Conservation (phyloP, 352 stramenopile species). For the Aphanomyces cochlioides region DNA sequence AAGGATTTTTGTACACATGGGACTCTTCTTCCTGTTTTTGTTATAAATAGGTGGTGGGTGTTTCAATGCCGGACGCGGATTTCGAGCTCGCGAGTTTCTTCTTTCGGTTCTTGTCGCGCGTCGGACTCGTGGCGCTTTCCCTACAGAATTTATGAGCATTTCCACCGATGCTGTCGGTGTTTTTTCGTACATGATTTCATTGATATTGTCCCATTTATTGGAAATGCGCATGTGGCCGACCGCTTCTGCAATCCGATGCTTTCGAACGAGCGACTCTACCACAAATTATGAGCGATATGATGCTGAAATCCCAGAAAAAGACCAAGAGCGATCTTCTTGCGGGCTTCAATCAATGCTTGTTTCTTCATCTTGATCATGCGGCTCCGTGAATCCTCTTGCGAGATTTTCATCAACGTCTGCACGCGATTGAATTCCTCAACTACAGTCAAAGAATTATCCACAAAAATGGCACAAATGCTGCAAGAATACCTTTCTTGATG, state of each 20-base stretch:
- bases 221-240: conserved; percentile 59
- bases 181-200: conserved; percentile 63
- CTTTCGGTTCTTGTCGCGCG: conserved; percentile 19
- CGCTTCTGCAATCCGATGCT: conserved; percentile 59
- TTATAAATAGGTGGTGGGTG: conserved; percentile 30
- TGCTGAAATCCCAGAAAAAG: too few species aligned
- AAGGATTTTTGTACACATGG: neutral
- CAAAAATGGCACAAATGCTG: too few species aligned
- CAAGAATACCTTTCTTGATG: conserved; percentile 45
- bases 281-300: neutral
- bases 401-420: conserved; percentile 53
- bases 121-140: conserved; percentile 24
- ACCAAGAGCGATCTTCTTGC: conserved; percentile 54
- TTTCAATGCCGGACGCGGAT: conserved; percentile 29
- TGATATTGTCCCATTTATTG: conserved; percentile 77
- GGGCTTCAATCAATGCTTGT: conserved; percentile 47
- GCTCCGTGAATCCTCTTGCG: conserved; percentile 55
- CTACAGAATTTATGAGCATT: neutral
- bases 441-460: too few species aligned
- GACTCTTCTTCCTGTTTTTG: neutral
- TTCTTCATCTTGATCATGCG: conserved; percentile 61
- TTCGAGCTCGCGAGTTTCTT: conserved; percentile 29
- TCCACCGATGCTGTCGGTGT: neutral
- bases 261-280: conserved; percentile 55
- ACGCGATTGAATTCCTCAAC: conserved; percentile 64